These are phyloP conservation scores for Neonothopanus nambi DNA, from an alignment of 1,284 basidiomycete genomes.

Conservation along the genomic window DNA sequence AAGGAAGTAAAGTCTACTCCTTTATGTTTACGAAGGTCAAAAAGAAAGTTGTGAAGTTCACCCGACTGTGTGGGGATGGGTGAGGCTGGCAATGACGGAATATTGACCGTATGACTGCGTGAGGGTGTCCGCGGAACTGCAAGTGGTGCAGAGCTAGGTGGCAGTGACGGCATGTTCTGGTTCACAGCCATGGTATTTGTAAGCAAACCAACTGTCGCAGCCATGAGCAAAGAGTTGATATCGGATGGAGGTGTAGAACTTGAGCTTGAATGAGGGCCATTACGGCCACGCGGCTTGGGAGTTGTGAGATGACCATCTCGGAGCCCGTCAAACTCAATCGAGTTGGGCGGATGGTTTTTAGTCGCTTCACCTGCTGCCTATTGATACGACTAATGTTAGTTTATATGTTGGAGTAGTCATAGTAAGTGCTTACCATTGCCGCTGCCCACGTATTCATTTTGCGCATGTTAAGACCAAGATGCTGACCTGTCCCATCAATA, in stretches of 20 bases:
- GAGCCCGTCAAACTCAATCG: not conserved
- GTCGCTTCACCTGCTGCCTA: not conserved
- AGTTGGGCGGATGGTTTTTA: not conserved
- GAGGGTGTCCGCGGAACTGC: not conserved
- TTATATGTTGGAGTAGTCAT: too few relatives aligned
- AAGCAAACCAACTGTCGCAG: not conserved
- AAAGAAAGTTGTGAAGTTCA: not conserved
- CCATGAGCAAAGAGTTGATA: not conserved
- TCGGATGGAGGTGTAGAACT: too few relatives aligned
- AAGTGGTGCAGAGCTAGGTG: not conserved
- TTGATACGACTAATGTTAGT: too few relatives aligned
- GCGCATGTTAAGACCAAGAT: not conserved
- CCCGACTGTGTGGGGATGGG: not conserved
- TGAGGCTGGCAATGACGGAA: not conserved
- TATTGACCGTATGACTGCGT: not conserved
- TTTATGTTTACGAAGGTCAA: not conserved
- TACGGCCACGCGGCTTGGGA: not conserved
- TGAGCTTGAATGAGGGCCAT: not conserved
- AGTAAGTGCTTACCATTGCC: not conserved
- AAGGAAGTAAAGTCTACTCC: constrained; percentile 17
- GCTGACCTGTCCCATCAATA: not conserved
- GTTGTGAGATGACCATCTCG: not conserved
- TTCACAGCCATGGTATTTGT: too few relatives aligned
- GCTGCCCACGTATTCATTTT: not conserved
- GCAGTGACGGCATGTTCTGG: too few relatives aligned